Percentiles rank a stretch among this genome's conserved stretches.
Conservation (phyloP, 2,329 filamentous ascomycete species). For the Sphaerostilbella broomeana region DNA sequence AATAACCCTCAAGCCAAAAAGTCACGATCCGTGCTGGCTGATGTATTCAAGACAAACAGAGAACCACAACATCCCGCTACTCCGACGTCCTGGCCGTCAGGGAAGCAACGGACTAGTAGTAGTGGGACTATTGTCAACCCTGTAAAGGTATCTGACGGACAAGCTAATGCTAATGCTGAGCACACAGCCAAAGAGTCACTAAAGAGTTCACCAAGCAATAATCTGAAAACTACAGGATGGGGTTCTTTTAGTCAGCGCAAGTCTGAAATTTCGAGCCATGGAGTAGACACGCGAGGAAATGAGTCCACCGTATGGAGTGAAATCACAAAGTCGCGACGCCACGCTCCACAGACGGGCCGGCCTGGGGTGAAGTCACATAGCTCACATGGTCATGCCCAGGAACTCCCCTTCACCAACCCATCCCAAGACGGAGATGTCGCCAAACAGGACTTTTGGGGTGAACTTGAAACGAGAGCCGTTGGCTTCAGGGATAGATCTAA, state of each 20-base stretch:
- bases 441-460: slow-evolving; percentile 21
- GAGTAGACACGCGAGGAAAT: slow-evolving; percentile 12
- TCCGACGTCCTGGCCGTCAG: slow-evolving; percentile 22
- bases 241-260: slow-evolving; percentile 19
- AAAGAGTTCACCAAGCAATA: slow-evolving; percentile 2
- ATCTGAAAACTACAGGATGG: slow-evolving; percentile 15
- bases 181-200: slow-evolving; percentile 2
- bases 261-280: slow-evolving; percentile 9
- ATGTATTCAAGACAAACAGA: slow-evolving; percentile 27
- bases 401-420: not conserved
- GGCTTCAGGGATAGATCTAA: slow-evolving; percentile 13
- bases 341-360: no score
- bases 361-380: slow-evolving; percentile 7
- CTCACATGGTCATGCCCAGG: not conserved
- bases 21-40: slow-evolving; percentile 26
- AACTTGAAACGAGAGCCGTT: slow-evolving; percentile 19
- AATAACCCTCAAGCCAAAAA: slow-evolving; percentile 14
- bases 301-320: slow-evolving; percentile 15
- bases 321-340: slow-evolving; percentile 13
- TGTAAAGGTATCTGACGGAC: no score
- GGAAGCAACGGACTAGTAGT: no score
- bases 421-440: not conserved
- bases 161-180: no score
- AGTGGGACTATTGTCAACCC: not conserved
- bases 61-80: slow-evolving; percentile 21